These are phyloP conservation scores for Dacryopinax spathularia DNA, from an alignment of 768 basidiomycete species.

Conservation along the genomic window DNA sequence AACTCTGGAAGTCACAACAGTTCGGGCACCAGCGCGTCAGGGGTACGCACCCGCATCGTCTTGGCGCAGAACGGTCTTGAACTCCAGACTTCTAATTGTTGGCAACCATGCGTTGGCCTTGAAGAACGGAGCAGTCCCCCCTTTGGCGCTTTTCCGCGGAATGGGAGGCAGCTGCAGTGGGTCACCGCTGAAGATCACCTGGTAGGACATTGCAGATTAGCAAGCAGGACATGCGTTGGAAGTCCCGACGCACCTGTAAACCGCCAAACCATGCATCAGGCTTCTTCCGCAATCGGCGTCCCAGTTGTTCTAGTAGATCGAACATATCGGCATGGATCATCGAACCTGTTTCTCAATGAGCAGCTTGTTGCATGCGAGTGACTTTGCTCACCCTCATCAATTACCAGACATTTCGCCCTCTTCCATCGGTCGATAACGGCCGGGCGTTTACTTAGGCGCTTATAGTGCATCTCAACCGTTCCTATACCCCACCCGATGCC, in stretches of 20 bases:
- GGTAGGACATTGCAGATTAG: not conserved
- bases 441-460: not conserved
- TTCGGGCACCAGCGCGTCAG: not conserved
- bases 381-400: not conserved
- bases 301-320: not conserved
- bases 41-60: not conserved
- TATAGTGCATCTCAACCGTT: not conserved
- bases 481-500: not conserved
- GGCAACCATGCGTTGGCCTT: not conserved
- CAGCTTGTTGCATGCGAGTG: not conserved
- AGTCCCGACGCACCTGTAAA: not conserved
- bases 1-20: not conserved
- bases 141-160: not conserved
- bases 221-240: too few species aligned
- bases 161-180: not conserved
- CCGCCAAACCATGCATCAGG: not conserved
- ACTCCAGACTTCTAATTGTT: not conserved
- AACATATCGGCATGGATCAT: not conserved
- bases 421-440: not conserved
- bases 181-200: not conserved
- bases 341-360: not conserved
- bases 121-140: not conserved
- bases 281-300: not conserved
- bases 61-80: not conserved
- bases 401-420: not conserved